Evolutionary conservation across 371 early-diverging fungal genomes (phyloP).

Genomic region (Coemansia sp.): DNA sequence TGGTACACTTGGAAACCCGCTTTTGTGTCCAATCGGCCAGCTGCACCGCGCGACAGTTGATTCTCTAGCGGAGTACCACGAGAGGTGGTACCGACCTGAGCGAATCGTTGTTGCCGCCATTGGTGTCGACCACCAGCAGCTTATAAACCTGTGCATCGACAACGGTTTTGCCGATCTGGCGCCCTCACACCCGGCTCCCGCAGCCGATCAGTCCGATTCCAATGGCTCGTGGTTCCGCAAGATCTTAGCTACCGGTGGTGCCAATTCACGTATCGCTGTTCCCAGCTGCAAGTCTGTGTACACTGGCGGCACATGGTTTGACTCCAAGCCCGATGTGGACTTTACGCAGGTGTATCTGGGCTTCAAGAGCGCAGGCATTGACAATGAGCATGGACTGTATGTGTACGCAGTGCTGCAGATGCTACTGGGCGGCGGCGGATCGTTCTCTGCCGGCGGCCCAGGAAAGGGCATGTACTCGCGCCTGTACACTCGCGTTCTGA

Average conservation of each 20-base stretch:
- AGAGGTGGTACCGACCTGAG: constrained; percentile 83
- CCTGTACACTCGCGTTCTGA: constrained; percentile 90
- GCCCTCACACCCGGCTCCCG: constrained; percentile 56
- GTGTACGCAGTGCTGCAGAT: constrained; percentile 86
- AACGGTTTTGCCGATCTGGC: constrained; percentile 54
- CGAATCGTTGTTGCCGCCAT: constrained; percentile 88
- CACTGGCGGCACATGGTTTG: constrained; percentile 76
- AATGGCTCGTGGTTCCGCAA: constrained; percentile 27
- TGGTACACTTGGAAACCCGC: constrained; percentile 82
- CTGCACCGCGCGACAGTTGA: constrained; percentile 68
- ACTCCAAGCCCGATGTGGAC: constrained; percentile 62
- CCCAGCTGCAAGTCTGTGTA: constrained; percentile 56
- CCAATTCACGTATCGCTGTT: not conserved
- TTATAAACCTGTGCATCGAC: constrained; percentile 61
- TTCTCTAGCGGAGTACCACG: constrained; percentile 65
- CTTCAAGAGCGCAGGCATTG: constrained; percentile 82
- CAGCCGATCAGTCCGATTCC: not conserved
- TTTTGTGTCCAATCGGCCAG: constrained; percentile 70
- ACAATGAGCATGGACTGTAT: constrained; percentile 72
- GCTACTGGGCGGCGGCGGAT: constrained; percentile 93
- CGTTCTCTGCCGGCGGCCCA: constrained; percentile 97
- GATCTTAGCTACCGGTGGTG: constrained; percentile 6
- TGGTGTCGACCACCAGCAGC: constrained; percentile 81
- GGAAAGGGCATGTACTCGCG: constrained; percentile 99
- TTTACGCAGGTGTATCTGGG: constrained; percentile 88